Percentiles rank a stretch among this genome's conserved stretches.
These are phyloP conservation scores for Claviceps arundinis DNA, from an alignment of 2,329 filamentous ascomycete genomes.

Conservation along the genomic window DNA sequence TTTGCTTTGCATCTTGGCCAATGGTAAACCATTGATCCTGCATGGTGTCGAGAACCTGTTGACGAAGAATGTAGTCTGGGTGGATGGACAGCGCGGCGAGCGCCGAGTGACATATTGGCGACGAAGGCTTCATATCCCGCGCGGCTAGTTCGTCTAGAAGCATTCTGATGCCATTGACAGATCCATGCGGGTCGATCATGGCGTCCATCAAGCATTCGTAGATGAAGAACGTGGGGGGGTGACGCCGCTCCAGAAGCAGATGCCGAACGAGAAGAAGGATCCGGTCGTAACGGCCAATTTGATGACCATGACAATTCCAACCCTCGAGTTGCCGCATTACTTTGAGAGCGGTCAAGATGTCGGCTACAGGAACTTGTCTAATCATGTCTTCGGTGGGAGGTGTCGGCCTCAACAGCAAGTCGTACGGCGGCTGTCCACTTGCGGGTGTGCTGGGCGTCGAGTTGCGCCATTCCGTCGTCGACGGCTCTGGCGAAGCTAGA, in stretches of 20 bases:
- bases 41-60: constrained; percentile 60
- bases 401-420: constrained; percentile 9
- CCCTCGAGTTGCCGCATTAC: constrained; percentile 13
- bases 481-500: not conserved
- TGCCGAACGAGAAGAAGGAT: constrained; percentile 37
- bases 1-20: constrained; percentile 47
- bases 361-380: constrained; percentile 9
- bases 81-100: constrained; percentile 67
- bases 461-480: not conserved
- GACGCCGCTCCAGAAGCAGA: constrained; percentile 41
- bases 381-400: constrained; percentile 11
- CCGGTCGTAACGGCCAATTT: constrained; percentile 15
- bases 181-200: constrained; percentile 56
- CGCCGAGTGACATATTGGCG: constrained; percentile 55
- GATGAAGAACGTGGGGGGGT: constrained; percentile 42
- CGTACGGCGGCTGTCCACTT: constrained; percentile 1
- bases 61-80: constrained; percentile 68
- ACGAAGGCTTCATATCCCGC: constrained; percentile 48
- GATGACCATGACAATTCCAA: constrained; percentile 8
- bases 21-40: constrained; percentile 48
- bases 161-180: constrained; percentile 44
- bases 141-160: constrained; percentile 62
- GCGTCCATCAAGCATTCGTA: constrained; percentile 66
- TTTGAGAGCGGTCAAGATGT: constrained; percentile 16
- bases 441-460: not conserved